Conservation (phyloP, 1,284 basidiomycete species). For the Anthracocystis panici-leucophaei region DNA sequence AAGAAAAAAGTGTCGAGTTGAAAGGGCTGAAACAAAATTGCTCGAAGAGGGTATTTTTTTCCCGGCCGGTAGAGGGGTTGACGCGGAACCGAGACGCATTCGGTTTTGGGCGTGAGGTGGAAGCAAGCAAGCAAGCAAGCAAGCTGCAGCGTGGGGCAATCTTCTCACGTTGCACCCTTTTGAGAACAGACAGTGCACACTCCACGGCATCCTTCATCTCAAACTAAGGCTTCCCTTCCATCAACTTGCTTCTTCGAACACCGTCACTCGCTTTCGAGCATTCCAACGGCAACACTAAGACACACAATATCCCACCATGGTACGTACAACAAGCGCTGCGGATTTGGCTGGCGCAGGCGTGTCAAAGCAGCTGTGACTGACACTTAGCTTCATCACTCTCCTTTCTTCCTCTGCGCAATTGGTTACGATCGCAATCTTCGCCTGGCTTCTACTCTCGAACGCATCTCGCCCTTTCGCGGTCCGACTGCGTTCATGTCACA, state of each 20-base stretch:
- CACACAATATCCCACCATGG: constrained; percentile 14
- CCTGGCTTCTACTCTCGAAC: background rate
- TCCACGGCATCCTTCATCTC: background rate
- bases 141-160: constrained; percentile 24
- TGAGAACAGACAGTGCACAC: background rate
- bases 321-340: constrained; percentile 11
- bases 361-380: constrained; percentile 3
- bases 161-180: constrained; percentile 9
- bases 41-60: background rate
- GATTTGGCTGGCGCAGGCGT: constrained; percentile 2
- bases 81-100: constrained; percentile 12
- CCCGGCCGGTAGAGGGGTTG: constrained; percentile 21
- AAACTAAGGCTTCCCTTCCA: background rate
- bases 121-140: constrained; percentile 15
- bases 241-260: background rate
- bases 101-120: constrained; percentile 26
- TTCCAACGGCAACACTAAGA: background rate
- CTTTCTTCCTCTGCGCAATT: background rate
- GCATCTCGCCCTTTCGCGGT: background rate
- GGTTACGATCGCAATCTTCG: background rate
- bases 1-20: constrained; percentile 6
- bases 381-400: background rate
- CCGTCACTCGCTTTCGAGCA: background rate
- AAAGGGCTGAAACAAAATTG: background rate
- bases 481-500: background rate